Base-by-base conservation (phyloP, 129 eudicot species). In the Sambucus nigra region DNA sequence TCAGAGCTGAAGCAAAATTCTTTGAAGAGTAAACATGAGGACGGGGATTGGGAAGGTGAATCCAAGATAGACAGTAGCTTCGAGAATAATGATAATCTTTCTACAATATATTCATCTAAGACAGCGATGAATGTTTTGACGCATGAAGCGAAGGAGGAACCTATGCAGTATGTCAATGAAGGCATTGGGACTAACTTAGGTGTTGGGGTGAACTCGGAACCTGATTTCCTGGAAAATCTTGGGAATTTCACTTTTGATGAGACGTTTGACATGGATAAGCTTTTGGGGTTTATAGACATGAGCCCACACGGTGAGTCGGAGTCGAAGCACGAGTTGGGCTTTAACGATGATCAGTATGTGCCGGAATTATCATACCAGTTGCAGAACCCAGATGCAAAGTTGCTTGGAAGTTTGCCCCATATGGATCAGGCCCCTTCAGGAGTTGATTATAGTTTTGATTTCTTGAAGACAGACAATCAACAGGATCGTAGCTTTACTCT, bases 261-360 rank as follows among this genome's bases (percentile, higher is more conserved):
- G 42, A 55, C 71, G 86, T 76, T 78, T 48, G 94, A 81, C 33
- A 59, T 76, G 47, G 88, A 85, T 11, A 89, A 85, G 58, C 58
- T 91, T 14, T 70, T 89, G 21, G 70, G 68, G 14, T 9, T 66
- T 16, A 51, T 81, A 55, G 71, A 66, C 5, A 24, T 61, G 0
- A 4, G 24, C 25, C 3, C 24, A 16, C 11, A 5, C 3, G 47
- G 11, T 10, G n/a, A 29, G 19, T 10, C 38, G 4, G 51, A 61
- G 41, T 5, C 16, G 3, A 32, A 51, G 8, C 15, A 13, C 28
- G 57, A 49, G 18, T 10, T 20, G 22, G 42, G 15, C 17, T 2
- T 21, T 48, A 57, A n/a, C 12, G 14, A 16, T 0, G 14, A 31
- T 27, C 45, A 38, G 0, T 9, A 5, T 16, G 65, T 51, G 28